These are phyloP conservation scores for Raphanus sativus DNA, from an alignment of 345 rosid species.

Conservation along the genomic window DNA sequence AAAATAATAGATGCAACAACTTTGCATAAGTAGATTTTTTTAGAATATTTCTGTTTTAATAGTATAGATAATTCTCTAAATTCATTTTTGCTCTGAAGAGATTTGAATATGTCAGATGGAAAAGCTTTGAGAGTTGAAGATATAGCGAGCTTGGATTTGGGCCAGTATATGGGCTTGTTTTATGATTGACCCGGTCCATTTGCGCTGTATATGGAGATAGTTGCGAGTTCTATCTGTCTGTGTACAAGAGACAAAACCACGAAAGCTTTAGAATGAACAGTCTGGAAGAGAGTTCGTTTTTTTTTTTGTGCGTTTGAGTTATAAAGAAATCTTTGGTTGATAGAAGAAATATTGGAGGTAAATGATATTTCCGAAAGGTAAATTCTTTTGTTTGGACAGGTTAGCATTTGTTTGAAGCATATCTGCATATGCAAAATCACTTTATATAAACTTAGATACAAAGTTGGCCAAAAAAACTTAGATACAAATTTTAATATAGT, in stretches of 20 bases:
- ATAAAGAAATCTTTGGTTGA: neutral
- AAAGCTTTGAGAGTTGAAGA: neutral
- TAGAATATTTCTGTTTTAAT: too few relatives aligned
- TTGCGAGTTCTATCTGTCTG: neutral
- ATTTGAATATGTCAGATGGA: constrained; percentile 17
- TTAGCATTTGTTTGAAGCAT: neutral
- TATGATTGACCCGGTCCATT: neutral
- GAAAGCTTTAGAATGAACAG: neutral
- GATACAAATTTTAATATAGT: neutral
- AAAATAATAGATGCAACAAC: too few relatives aligned
- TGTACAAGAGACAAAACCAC: neutral
- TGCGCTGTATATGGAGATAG: neutral
- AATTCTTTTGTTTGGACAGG: too few relatives aligned
- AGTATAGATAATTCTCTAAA: too few relatives aligned
- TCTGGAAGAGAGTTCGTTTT: neutral
- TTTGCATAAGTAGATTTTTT: too few relatives aligned
- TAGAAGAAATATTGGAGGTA: neutral
- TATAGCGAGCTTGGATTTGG: constrained; percentile 5
- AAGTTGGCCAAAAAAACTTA: neutral
- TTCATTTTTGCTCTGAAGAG: constrained; percentile 8
- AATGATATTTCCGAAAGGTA: neutral
- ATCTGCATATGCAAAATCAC: neutral
- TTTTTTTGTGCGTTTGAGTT: neutral
- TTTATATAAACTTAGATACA: neutral
- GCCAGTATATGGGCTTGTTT: constrained; percentile 6